A percentile compares a stretch with the other conserved stretches of the same genome.
Conservation (phyloP, 345 rosid species). For the Hypericum androsaemum region DNA sequence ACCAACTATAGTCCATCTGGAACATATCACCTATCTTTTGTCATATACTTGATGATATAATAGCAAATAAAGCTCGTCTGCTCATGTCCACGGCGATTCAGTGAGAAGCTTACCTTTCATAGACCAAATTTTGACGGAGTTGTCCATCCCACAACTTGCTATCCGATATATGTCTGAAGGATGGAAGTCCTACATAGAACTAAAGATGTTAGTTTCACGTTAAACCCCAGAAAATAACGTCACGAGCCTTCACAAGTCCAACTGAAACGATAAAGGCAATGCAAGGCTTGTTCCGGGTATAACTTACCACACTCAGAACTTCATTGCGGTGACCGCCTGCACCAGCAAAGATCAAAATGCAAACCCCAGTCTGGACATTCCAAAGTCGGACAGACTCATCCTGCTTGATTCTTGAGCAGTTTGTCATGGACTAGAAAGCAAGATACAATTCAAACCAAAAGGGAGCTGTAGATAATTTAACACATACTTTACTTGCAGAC, state of each 20-base stretch:
- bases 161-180: conserved; percentile 76
- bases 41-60: too few species aligned
- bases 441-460: not conserved
- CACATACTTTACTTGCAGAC: conserved; percentile 84
- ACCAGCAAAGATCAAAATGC: conserved; percentile 93
- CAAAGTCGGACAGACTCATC: conserved; percentile 95
- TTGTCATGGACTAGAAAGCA: conserved; percentile 12
- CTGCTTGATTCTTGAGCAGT: conserved; percentile 29
- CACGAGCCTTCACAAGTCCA: too few species aligned
- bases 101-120: conserved; percentile 64
- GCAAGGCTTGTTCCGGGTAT: not conserved
- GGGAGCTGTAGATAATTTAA: not conserved
- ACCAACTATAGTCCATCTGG: too few species aligned
- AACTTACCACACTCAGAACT: conserved; percentile 87
- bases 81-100: too few species aligned
- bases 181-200: conserved; percentile 69
- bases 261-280: too few species aligned
- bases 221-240: too few species aligned
- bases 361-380: conserved; percentile 94
- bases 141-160: conserved; percentile 97
- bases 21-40: too few species aligned
- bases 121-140: conserved; percentile 91
- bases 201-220: conserved; percentile 2
- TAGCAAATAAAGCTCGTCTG: too few species aligned
- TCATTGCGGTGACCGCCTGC: conserved; percentile 98